Conservation (phyloP, 1,284 basidiomycete genomes). For the Cryptococcus sp. region DNA sequence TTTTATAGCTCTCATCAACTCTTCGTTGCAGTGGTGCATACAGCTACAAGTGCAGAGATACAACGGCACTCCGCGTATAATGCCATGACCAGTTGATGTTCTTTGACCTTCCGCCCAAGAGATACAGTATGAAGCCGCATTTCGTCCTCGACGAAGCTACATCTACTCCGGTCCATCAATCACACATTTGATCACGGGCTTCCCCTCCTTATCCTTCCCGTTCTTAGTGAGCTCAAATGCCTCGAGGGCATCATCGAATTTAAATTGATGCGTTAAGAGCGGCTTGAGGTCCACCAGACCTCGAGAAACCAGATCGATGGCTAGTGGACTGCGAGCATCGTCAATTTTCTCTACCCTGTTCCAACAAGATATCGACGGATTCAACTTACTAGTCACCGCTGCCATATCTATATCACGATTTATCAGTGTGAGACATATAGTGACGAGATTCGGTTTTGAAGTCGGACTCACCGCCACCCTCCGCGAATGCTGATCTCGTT, state of each 20-base stretch:
- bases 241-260: conserved; percentile 58
- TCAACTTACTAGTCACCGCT: conserved; percentile 44
- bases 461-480: conserved; percentile 48
- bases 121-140: no score
- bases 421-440: background rate
- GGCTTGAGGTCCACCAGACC: conserved; percentile 60
- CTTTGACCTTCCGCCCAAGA: no score
- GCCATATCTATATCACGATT: conserved; percentile 26
- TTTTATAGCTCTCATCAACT: no score
- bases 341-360: background rate
- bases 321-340: conserved; percentile 46
- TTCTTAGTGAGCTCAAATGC: conserved; percentile 61
- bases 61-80: no score
- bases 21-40: no score
- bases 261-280: conserved; percentile 63
- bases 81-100: no score
- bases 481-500: conserved; percentile 51
- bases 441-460: background rate
- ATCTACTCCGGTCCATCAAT: conserved; percentile 49
- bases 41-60: no score
- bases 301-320: conserved; percentile 60
- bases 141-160: no score
- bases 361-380: background rate
- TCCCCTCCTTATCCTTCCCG: conserved; percentile 71
- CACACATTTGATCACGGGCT: conserved; percentile 53